Evolutionary conservation across 192 early-diverging fungal genomes (phyloP).

Genomic region (Coemansia sp.): DNA sequence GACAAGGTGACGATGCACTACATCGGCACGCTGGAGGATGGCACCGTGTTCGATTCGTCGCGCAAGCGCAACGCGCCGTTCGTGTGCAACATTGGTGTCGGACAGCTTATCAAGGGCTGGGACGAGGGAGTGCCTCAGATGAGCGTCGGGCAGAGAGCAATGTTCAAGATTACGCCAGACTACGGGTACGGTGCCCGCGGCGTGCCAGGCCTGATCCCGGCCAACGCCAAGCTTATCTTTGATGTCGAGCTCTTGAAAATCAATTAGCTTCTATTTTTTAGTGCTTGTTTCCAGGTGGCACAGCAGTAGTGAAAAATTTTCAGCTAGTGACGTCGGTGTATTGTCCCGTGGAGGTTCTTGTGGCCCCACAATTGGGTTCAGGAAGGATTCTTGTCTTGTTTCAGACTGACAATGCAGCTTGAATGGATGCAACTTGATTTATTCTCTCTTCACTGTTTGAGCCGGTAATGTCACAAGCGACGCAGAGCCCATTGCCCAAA

Average conservation of each 20-base stretch:
- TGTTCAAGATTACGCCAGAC: constrained; percentile 78
- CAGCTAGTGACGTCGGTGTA: neutral
- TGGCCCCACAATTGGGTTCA: neutral
- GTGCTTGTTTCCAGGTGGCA: neutral
- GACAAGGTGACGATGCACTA: constrained; percentile 76
- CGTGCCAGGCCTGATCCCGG: constrained; percentile 75
- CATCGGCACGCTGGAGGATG: constrained; percentile 59
- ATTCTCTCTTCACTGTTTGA: no score
- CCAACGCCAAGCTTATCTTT: constrained; percentile 76
- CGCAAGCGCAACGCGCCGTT: constrained; percentile 83
- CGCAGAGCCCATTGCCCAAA: neutral
- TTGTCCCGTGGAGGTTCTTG: neutral
- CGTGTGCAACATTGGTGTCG: constrained; percentile 84
- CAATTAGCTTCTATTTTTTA: constrained; percentile 16
- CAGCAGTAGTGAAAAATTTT: neutral
- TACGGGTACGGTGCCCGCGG: constrained; percentile 82
- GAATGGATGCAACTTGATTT: no score
- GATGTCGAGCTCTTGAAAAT: constrained; percentile 70
- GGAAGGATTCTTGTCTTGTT: no score
- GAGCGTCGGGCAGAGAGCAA: constrained; percentile 86
- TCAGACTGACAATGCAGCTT: no score
- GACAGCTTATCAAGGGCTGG: constrained; percentile 90
- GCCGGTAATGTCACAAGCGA: neutral
- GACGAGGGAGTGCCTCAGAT: constrained; percentile 92
- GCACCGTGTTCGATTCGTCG: constrained; percentile 86